Evolutionary conservation across 345 rosid species (phyloP).

Genomic region (Salix koriyanagi): DNA sequence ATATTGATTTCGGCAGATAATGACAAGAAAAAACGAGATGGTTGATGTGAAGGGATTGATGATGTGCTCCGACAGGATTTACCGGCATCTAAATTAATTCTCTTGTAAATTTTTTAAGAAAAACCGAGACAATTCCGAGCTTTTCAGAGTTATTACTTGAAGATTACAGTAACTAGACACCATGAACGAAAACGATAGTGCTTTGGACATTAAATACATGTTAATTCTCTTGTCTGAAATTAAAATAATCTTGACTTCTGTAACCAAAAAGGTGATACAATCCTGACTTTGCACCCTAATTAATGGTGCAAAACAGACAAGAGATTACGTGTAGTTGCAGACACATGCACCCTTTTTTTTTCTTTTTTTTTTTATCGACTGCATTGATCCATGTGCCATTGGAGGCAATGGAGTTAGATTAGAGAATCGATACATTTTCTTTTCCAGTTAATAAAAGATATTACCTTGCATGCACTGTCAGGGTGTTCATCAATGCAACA

Average conservation of each 20-base stretch:
- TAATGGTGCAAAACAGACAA: background rate
- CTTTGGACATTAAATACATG: background rate
- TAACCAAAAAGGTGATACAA: background rate
- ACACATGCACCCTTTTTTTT: background rate
- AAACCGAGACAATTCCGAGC: background rate
- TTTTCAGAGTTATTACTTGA: background rate
- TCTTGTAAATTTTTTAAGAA: background rate
- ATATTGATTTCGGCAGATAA: no score
- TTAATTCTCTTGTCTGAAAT: background rate
- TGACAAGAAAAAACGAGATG: background rate
- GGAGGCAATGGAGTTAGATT: background rate
- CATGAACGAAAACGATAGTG: background rate
- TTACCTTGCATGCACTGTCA: background rate
- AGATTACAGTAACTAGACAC: background rate
- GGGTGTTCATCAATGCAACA: background rate
- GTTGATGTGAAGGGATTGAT: background rate
- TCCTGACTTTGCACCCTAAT: background rate
- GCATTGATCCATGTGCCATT: background rate
- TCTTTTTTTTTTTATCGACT: background rate
- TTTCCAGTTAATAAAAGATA: no score
- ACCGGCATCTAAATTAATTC: background rate
- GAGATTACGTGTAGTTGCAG: background rate
- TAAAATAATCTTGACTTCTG: background rate
- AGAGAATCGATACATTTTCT: background rate
- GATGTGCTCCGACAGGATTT: background rate